A percentile compares a stretch with the other conserved stretches of the same genome.
These are phyloP conservation scores for Fraxinus greggii DNA, from an alignment of 305 asterid genomes.

Conservation along the genomic window DNA sequence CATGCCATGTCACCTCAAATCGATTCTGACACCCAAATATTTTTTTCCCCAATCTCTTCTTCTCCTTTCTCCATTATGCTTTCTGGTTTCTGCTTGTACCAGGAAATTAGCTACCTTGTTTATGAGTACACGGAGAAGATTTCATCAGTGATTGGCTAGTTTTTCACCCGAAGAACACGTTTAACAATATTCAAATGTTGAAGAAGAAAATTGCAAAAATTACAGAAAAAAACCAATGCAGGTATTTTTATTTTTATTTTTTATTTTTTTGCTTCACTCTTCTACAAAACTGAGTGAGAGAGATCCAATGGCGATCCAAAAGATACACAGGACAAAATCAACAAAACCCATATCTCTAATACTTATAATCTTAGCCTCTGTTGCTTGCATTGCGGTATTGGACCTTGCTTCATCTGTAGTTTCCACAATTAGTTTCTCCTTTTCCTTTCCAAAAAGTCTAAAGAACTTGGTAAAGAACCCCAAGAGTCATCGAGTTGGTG, in stretches of 20 bases:
- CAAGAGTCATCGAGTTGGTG: constrained; percentile 30
- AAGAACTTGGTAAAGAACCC: constrained; percentile 21
- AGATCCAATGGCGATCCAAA: constrained; percentile 64
- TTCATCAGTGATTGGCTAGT: too few relatives aligned
- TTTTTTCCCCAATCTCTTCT: too few relatives aligned
- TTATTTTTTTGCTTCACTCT: neutral
- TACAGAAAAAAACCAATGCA: neutral
- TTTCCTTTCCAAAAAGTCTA: constrained; percentile 34
- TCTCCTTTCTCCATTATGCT: too few relatives aligned
- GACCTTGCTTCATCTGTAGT: constrained; percentile 51
- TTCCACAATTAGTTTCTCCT: constrained; percentile 42
- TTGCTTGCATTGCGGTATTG: constrained; percentile 53
- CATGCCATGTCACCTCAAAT: too few relatives aligned
- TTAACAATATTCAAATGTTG: too few relatives aligned
- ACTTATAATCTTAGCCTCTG: constrained; percentile 38
- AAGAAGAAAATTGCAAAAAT: too few relatives aligned
- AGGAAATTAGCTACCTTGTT: too few relatives aligned
- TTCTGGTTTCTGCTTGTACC: too few relatives aligned
- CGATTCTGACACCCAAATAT: too few relatives aligned
- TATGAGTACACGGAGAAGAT: too few relatives aligned
- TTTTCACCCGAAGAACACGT: too few relatives aligned
- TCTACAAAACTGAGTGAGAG: neutral
- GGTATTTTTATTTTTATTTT: neutral
- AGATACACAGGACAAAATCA: constrained; percentile 46
- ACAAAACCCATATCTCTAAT: constrained; percentile 62